phyloP scores from a whole-genome alignment of 176 grass and related monocot genomes.

The Aegilops umbellulata region DNA sequence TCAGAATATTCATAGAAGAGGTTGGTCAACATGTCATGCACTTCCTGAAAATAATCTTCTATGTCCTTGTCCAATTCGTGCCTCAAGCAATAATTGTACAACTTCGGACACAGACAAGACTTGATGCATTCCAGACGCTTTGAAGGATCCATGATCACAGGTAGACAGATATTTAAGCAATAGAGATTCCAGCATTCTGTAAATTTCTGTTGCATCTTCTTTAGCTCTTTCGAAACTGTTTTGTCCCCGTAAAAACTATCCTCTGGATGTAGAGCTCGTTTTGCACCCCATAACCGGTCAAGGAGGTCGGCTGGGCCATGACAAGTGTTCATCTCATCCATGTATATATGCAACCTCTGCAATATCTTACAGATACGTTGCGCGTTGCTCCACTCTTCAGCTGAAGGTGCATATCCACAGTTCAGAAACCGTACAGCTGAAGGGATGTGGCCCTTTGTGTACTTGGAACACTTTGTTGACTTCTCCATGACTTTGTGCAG shows the following conservation, averaged over 20 bases:
- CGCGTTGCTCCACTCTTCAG: background rate
- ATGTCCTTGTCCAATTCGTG: background rate
- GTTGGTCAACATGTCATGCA: slow-evolving; percentile 1
- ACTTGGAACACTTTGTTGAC: background rate
- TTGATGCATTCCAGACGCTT: background rate
- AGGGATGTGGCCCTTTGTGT: slow-evolving; percentile 5
- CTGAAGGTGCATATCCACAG: slow-evolving; percentile 3
- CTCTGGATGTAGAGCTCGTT: background rate
- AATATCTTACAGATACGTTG: background rate
- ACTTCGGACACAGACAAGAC: background rate
- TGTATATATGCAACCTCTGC: background rate
- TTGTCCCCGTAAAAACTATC: background rate
- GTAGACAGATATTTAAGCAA: background rate
- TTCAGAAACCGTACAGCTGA: background rate
- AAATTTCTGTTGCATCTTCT: background rate
- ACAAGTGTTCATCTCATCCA: background rate
- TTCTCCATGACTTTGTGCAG: background rate
- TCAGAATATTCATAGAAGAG: slow-evolving; percentile 11
- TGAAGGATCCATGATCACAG: background rate
- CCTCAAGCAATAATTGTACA: background rate
- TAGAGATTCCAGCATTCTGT: background rate
- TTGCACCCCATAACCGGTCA: background rate
- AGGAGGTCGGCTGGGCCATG: background rate
- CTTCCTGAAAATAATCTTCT: slow-evolving; percentile 1
- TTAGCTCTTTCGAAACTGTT: slow-evolving; percentile 8